Conservation (phyloP, 306 rosid species). For the Prinsepia uniflora region DNA sequence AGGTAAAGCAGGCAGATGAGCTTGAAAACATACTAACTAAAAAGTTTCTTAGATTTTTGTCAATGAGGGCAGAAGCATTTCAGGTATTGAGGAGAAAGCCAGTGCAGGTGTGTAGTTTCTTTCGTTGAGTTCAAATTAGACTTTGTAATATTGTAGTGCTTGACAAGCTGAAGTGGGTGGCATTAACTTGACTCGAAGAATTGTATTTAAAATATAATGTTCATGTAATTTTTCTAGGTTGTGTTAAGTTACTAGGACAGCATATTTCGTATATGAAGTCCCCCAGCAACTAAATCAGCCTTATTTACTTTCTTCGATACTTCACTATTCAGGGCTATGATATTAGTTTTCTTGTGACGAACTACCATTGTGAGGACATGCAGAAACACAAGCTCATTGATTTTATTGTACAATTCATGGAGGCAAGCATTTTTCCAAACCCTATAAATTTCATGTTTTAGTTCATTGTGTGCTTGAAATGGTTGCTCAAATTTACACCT, state of each 20-base stretch:
- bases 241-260: background rate
- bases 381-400: constrained; percentile 94
- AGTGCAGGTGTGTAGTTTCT: constrained; percentile 58
- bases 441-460: constrained; percentile 20
- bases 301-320: constrained; percentile 13
- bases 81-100: constrained; percentile 95
- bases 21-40: constrained; percentile 94
- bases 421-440: constrained; percentile 57
- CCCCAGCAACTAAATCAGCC: background rate
- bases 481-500: background rate
- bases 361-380: constrained; percentile 94
- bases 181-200: background rate
- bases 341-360: constrained; percentile 93
- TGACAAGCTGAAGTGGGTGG: background rate
- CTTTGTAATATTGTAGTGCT: background rate
- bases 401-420: constrained; percentile 95
- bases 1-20: constrained; percentile 98
- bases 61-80: constrained; percentile 99
- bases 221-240: background rate
- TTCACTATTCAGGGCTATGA: constrained; percentile 80
- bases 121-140: background rate
- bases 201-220: background rate
- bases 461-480: constrained; percentile 9
- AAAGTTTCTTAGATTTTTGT: constrained; percentile 90
- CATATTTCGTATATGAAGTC: background rate